Conservation (phyloP, 306 rosid species). For the Begonia fuchsioides region DNA sequence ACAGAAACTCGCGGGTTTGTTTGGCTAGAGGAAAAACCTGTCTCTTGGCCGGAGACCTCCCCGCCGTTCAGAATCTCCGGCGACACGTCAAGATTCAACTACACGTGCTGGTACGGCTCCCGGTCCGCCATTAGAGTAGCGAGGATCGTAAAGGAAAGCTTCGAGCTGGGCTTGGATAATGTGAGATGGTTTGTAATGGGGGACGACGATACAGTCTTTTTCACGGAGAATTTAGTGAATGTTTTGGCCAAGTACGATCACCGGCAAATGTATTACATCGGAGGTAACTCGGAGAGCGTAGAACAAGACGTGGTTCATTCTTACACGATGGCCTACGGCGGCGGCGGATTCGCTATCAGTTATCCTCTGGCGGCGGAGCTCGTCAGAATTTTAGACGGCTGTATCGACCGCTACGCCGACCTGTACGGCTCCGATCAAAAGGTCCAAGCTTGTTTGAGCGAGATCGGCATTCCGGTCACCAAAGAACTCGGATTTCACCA, state of each 20-base stretch:
- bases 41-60: constrained; percentile 27
- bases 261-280: constrained; percentile 64
- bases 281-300: constrained; percentile 67
- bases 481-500: constrained; percentile 79
- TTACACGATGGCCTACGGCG: constrained; percentile 56
- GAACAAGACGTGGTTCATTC: constrained; percentile 45
- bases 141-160: constrained; percentile 61
- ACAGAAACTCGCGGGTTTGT: constrained; percentile 38
- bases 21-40: constrained; percentile 39
- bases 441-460: constrained; percentile 49
- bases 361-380: constrained; percentile 49
- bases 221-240: constrained; percentile 32
- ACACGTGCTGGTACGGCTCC: constrained; percentile 44
- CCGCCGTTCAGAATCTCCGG: constrained; percentile 30
- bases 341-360: constrained; percentile 68
- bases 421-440: constrained; percentile 60
- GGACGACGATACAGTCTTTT: constrained; percentile 69
- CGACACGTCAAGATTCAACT: constrained; percentile 39
- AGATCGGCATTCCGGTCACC: constrained; percentile 61
- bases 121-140: constrained; percentile 57
- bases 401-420: constrained; percentile 41
- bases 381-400: constrained; percentile 46
- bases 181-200: constrained; percentile 86
- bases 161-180: constrained; percentile 34
- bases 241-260: constrained; percentile 59